Evolutionary conservation across 2,329 filamentous ascomycete species (phyloP).

Genomic region (Thyridium curvatum): DNA sequence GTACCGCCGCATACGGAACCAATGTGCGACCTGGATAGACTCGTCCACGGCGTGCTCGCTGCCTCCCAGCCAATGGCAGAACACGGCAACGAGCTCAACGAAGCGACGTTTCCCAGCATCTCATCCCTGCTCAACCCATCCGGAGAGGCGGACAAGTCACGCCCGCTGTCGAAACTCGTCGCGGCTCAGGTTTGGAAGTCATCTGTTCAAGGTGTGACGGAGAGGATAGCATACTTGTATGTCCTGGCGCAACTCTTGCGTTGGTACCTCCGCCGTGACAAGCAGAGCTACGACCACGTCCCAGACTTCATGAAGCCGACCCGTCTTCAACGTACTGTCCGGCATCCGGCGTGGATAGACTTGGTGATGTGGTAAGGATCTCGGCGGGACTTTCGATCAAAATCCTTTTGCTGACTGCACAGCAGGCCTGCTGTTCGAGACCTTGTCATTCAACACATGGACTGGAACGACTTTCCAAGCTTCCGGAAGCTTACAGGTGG

Average conservation of each 20-base stretch:
- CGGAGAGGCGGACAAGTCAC: slow-evolving; percentile 3
- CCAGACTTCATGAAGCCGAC: slow-evolving; percentile 12
- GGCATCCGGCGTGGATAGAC: slow-evolving; percentile 10
- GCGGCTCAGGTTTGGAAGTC: slow-evolving; percentile 5
- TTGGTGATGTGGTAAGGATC: slow-evolving; percentile 2
- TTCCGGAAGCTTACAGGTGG: slow-evolving; percentile 3
- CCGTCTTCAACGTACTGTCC: slow-evolving; percentile 11
- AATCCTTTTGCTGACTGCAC: too few species aligned
- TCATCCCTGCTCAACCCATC: slow-evolving; percentile 14
- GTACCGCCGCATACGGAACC: slow-evolving; percentile 5
- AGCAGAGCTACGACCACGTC: slow-evolving; percentile 5
- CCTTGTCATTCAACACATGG: slow-evolving; percentile 4
- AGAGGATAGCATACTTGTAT: slow-evolving; percentile 4
- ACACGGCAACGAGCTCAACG: slow-evolving; percentile 3
- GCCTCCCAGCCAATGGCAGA: slow-evolving; percentile 1
- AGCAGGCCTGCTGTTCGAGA: slow-evolving; percentile 5
- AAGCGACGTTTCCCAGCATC: slow-evolving; percentile 15
- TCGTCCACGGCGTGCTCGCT: slow-evolving; percentile 5
- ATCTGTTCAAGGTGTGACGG: slow-evolving; percentile 1
- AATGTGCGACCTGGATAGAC: slow-evolving; percentile 2
- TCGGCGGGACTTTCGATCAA: too few species aligned
- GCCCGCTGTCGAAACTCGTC: slow-evolving; percentile 2
- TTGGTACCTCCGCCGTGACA: slow-evolving; percentile 4
- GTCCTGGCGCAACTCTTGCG: slow-evolving; percentile 3
- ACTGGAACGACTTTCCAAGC: slow-evolving; percentile 2